phyloP scores from a whole-genome alignment of 371 early-diverging fungal genomes.

The Mucor mucedo region DNA sequence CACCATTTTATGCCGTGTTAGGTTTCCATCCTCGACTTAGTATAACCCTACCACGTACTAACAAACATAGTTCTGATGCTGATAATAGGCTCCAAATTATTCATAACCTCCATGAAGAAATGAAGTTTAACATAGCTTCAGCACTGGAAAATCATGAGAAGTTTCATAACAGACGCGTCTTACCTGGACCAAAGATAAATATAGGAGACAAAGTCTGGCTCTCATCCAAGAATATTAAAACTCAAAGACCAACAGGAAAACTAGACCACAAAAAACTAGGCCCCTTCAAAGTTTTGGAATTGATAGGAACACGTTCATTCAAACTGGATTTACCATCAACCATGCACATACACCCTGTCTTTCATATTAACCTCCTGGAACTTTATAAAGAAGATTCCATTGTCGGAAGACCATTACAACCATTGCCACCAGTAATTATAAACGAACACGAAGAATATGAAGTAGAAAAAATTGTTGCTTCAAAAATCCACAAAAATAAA shows the following conservation, averaged over 20 bases:
- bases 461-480: conserved; percentile 31
- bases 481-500: conserved; percentile 4
- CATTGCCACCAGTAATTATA: conserved; percentile 34
- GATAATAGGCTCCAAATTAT: background rate
- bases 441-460: conserved; percentile 17
- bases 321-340: conserved; percentile 28
- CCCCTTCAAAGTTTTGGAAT: no score
- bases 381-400: conserved; percentile 14
- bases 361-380: conserved; percentile 38
- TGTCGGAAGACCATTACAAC: conserved; percentile 20
- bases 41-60: conserved; percentile 9
- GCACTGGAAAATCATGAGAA: conserved; percentile 18
- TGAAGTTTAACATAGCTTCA: conserved; percentile 7
- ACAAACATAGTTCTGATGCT: conserved; percentile 4
- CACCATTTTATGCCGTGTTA: conserved; percentile 34
- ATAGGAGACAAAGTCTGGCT: no score
- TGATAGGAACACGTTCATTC: no score
- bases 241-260: no score
- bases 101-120: conserved; percentile 1
- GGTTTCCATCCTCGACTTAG: conserved; percentile 39
- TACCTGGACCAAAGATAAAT: background rate
- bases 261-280: no score
- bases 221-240: no score
- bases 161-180: conserved; percentile 11
- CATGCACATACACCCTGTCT: conserved; percentile 43